A percentile compares a stretch with the other conserved stretches of the same genome.
These are phyloP conservation scores for Streptanthus diversifolius DNA, from an alignment of 345 rosid genomes.

Conservation along the genomic window DNA sequence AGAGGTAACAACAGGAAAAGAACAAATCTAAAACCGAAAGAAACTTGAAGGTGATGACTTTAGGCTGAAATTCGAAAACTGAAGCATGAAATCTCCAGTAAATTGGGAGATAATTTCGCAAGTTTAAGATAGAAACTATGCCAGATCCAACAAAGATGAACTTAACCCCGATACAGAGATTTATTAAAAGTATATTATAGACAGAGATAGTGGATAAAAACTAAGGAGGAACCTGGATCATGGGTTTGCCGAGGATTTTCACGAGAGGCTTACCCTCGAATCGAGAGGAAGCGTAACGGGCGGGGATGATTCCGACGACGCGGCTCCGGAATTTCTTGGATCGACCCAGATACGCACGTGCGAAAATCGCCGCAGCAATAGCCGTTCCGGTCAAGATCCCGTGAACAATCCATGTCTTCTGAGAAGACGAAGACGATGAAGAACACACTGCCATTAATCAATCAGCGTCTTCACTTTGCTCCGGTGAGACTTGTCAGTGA, in stretches of 20 bases:
- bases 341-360: constrained; percentile 53
- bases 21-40: too few relatives aligned
- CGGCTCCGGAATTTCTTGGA: constrained; percentile 63
- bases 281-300: constrained; percentile 88
- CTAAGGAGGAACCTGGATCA: constrained; percentile 73
- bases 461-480: constrained; percentile 13
- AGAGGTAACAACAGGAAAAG: too few relatives aligned
- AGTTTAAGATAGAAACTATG: not conserved
- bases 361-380: constrained; percentile 63
- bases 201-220: not conserved
- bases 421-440: constrained; percentile 37
- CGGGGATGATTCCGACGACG: constrained; percentile 93
- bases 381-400: constrained; percentile 67
- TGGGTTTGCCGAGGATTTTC: constrained; percentile 85
- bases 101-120: too few relatives aligned
- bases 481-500: not conserved
- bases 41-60: not conserved
- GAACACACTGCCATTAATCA: constrained; percentile 34
- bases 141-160: not conserved
- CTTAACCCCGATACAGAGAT: not conserved
- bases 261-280: constrained; percentile 91
- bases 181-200: not conserved
- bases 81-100: too few relatives aligned
- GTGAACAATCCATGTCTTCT: constrained; percentile 67
- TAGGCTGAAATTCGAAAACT: not conserved